A percentile compares a stretch with the other conserved stretches of the same genome.
Conservation (phyloP, 768 basidiomycete species). For the Tephrocybe sp. region DNA sequence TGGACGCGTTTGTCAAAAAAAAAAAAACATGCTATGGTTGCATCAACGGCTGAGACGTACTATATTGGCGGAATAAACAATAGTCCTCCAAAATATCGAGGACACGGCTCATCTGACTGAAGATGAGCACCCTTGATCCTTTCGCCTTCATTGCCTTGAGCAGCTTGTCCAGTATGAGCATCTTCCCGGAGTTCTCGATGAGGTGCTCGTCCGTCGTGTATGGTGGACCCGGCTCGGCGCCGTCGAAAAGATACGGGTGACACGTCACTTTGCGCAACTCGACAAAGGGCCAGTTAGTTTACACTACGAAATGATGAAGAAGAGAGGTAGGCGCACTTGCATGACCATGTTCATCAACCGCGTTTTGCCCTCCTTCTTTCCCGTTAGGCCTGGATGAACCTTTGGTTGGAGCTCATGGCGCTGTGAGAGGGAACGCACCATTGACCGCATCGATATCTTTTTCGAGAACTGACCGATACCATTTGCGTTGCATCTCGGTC, state of each 20-base stretch:
- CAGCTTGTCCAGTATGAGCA: conserved; percentile 96
- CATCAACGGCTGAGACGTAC: too few species aligned
- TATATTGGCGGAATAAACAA: conserved; percentile 86
- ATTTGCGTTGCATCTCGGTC: conserved; percentile 96
- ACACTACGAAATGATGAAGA: neutral
- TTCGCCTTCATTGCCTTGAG: conserved; percentile 84
- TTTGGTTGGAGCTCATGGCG: neutral
- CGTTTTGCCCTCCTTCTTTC: conserved; percentile 99
- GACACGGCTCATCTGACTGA: conserved; percentile 99
- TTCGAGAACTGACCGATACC: conserved; percentile 94
- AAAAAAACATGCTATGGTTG: too few species aligned
- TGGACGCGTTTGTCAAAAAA: too few species aligned
- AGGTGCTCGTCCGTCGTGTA: conserved; percentile 98
- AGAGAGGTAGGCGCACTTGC: conserved; percentile 62
- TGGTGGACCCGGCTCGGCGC: conserved; percentile 97
- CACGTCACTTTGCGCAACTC: conserved; percentile 84
- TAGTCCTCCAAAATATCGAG: conserved; percentile 98
- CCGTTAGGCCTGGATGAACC: conserved; percentile 68
- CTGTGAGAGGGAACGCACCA: conserved; percentile 43
- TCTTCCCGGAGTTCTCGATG: conserved; percentile 92
- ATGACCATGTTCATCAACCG: conserved; percentile 98
- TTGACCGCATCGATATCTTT: conserved; percentile 99
- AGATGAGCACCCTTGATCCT: conserved; percentile 94
- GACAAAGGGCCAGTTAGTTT: conserved; percentile 2
- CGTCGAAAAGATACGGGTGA: conserved; percentile 91